phyloP scores from a whole-genome alignment of 345 rosid species.

The Angophora floribunda region DNA sequence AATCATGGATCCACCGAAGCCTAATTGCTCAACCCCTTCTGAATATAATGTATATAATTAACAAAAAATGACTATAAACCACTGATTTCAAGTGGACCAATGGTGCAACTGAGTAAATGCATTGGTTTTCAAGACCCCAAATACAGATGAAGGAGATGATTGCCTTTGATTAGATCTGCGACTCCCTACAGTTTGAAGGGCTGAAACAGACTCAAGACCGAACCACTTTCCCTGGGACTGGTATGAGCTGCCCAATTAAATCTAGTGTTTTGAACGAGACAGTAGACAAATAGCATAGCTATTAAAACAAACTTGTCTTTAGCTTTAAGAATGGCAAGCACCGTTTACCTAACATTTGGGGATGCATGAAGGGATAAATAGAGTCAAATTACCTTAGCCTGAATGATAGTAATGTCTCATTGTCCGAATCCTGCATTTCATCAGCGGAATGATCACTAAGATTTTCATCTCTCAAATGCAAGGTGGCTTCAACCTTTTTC shows the following conservation, averaged over 20 bases:
- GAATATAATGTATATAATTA: not conserved
- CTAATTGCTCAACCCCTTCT: not conserved
- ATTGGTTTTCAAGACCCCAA: not conserved
- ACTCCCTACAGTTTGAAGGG: not conserved
- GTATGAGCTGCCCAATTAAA: not conserved
- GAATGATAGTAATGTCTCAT: slow-evolving; percentile 58
- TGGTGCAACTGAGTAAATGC: not conserved
- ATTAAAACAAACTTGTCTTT: not conserved
- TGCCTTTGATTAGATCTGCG: not conserved
- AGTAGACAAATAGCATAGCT: not conserved
- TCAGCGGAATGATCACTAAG: slow-evolving; percentile 17
- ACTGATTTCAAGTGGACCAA: not conserved
- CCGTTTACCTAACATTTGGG: not conserved
- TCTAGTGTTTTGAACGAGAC: not conserved
- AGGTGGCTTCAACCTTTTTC: slow-evolving; percentile 25
- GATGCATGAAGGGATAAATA: not conserved
- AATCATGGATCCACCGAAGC: not conserved
- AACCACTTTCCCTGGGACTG: not conserved
- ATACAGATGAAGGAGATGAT: not conserved
- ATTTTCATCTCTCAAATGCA: slow-evolving; percentile 44
- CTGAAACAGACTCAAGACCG: not conserved
- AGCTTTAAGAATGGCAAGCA: not conserved
- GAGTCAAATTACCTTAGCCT: slow-evolving; percentile 39
- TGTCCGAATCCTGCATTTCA: slow-evolving; percentile 27
- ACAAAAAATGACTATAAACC: not conserved